Base-by-base conservation (phyloP, 768 basidiomycete species). In the Termitomyces sp. region DNA sequence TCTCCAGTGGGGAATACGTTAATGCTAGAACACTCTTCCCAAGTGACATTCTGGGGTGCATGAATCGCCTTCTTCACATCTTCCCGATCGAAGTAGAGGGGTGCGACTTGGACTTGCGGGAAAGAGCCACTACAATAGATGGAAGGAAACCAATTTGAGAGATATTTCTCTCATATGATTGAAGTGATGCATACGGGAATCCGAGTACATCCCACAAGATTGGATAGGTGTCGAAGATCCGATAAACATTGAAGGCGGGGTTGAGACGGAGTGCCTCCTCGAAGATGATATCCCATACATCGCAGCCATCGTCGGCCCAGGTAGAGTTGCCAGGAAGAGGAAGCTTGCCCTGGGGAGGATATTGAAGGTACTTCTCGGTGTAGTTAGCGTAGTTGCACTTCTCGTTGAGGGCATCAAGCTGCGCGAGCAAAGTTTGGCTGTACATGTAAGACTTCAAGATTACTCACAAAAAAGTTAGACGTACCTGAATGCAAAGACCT, bases 401-500 rank as follows among this genome's bases (percentile, higher is more conserved):
- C 12, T 52, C 51, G 11, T 38, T 52, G 11, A 52, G 51, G 35
- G 35, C 35, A 36, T 52, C 51, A 11, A 52, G 51, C 20, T 38
- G 33, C 20, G 51, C 20, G 20, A 52, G 51, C 5, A 52, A 36
- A 1, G 51, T 52, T 52, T 52, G 51, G 20, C 51, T 52, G 20
- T 4, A 6, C 13, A 52, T 22, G 36, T 52, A 52, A 51, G 20
- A 28, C 20, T 52, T 52, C 20, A 52, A 22, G 1, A 35, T 51
- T 4, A 20, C 28, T 28, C 28, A 28, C 20, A 9, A 20, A 36
- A 15, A 52, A 36, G 2, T 3, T 28, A 12, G 22, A 15, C 51
- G 36, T 38, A 52, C 51, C 12, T 52, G 20, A 52, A 52, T 52
- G 51, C 51, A 52, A 52, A 52, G 51, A 52, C 51, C 13, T 52